Evolutionary conservation across 1,284 basidiomycete genomes (phyloP).

Genomic region (Malassezia slooffiae): DNA sequence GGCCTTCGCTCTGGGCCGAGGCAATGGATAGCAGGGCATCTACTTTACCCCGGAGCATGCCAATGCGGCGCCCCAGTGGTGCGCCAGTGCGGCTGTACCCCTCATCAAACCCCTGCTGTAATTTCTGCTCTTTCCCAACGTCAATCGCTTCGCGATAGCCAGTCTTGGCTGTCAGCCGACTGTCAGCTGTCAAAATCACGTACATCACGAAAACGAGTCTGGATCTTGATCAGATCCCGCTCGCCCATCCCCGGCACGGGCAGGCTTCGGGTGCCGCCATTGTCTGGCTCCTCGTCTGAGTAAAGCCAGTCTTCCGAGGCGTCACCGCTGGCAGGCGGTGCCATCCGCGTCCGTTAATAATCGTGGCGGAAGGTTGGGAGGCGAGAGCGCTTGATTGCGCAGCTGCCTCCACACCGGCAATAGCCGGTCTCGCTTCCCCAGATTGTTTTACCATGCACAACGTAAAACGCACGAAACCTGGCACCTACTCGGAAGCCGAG

Average conservation of each 20-base stretch:
- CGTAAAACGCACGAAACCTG: constrained; percentile 4
- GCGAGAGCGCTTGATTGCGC: no score
- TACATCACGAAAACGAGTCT: constrained; percentile 15
- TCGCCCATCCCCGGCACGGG: constrained; percentile 9
- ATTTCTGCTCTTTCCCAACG: constrained; percentile 63
- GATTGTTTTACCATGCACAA: constrained; percentile 13
- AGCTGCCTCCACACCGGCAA: constrained; percentile 1
- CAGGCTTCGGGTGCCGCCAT: no score
- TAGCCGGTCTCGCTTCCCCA: background rate
- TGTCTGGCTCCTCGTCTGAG: constrained; percentile 7
- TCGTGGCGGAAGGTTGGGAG: no score
- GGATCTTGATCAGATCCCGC: constrained; percentile 15
- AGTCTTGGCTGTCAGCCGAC: constrained; percentile 50
- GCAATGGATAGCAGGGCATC: background rate
- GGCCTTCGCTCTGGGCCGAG: no score
- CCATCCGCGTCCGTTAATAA: no score
- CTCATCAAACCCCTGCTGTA: constrained; percentile 68
- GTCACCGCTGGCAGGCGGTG: no score
- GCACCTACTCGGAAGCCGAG: background rate
- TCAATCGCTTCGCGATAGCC: constrained; percentile 78
- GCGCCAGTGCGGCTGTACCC: constrained; percentile 62
- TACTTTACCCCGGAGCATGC: constrained; percentile 56
- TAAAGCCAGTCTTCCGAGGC: constrained; percentile 9
- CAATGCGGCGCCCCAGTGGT: constrained; percentile 61
- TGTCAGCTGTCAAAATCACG: constrained; percentile 1